phyloP scores from a whole-genome alignment of 768 basidiomycete species.

The Russula earlei region DNA sequence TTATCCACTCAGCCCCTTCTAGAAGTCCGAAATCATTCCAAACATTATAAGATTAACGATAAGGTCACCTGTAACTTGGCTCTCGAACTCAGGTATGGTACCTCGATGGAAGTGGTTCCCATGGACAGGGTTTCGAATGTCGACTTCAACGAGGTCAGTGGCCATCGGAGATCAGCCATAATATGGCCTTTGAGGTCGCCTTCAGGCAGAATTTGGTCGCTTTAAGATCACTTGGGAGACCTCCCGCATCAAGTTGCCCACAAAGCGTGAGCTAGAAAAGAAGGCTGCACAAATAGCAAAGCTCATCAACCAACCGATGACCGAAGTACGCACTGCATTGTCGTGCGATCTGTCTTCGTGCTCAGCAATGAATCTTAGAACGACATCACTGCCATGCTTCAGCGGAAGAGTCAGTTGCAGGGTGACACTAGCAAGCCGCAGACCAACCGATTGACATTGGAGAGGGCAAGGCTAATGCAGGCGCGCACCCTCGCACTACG shows the following conservation, averaged over 20 bases:
- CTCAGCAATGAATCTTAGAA: constrained; percentile 37
- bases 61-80: constrained; percentile 46
- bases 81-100: constrained; percentile 73
- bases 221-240: constrained; percentile 34
- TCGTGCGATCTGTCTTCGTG: not conserved
- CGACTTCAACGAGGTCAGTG: constrained; percentile 49
- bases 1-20: constrained; percentile 7
- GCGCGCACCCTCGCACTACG: constrained; percentile 65
- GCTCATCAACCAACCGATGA: constrained; percentile 52
- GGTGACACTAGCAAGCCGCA: constrained; percentile 24
- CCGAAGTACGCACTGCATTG: constrained; percentile 46
- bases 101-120: constrained; percentile 44
- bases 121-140: constrained; percentile 89
- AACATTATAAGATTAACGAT: constrained; percentile 67
- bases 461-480: constrained; percentile 59
- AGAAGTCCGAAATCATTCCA: constrained; percentile 46
- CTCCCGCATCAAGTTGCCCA: constrained; percentile 59
- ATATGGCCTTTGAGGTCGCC: not conserved
- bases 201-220: constrained; percentile 66
- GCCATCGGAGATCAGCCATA: not conserved
- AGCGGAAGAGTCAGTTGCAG: constrained; percentile 42
- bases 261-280: constrained; percentile 53
- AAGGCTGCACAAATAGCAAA: constrained; percentile 57
- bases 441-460: constrained; percentile 36
- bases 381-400: constrained; percentile 74